These are phyloP conservation scores for Apophysomyces trapeziformis DNA, from an alignment of 371 early-diverging fungal genomes.

Conservation along the genomic window DNA sequence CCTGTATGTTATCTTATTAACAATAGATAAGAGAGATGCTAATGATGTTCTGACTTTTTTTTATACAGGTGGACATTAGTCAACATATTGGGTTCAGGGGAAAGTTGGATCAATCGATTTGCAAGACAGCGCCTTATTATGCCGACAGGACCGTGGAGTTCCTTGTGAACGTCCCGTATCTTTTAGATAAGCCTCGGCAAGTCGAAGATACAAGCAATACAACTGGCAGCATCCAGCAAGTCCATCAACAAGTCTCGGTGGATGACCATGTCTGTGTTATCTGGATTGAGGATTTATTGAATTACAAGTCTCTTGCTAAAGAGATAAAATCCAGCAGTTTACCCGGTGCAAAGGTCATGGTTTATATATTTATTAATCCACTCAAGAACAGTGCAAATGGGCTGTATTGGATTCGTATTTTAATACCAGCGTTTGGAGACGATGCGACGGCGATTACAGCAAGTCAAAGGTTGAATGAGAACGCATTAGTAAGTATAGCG, in stretches of 20 bases:
- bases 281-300: constrained; percentile 66
- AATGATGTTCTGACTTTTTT: neutral
- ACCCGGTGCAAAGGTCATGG: constrained; percentile 36
- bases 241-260: constrained; percentile 45
- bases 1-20: constrained; percentile 49
- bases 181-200: constrained; percentile 36
- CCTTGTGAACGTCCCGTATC: constrained; percentile 74
- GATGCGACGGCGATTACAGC: constrained; percentile 32
- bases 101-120: constrained; percentile 54
- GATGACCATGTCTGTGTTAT: constrained; percentile 67
- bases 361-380: constrained; percentile 66
- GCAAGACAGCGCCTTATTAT: constrained; percentile 73
- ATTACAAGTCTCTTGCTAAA: constrained; percentile 37
- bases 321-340: constrained; percentile 35
- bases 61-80: constrained; percentile 50
- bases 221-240: constrained; percentile 24
- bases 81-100: constrained; percentile 72
- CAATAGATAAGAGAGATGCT: neutral
- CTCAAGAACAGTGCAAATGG: constrained; percentile 53
- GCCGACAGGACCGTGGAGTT: constrained; percentile 71
- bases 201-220: constrained; percentile 19
- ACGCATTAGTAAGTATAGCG: constrained; percentile 43
- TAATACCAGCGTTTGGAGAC: constrained; percentile 33
- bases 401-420: constrained; percentile 62
- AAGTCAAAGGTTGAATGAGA: constrained; percentile 48